Evolutionary conservation across 1,139 yeast genomes (phyloP), one percentile per base, ranked within the genome.

Genomic region (Protomyces arabidopsidicola): DNA sequence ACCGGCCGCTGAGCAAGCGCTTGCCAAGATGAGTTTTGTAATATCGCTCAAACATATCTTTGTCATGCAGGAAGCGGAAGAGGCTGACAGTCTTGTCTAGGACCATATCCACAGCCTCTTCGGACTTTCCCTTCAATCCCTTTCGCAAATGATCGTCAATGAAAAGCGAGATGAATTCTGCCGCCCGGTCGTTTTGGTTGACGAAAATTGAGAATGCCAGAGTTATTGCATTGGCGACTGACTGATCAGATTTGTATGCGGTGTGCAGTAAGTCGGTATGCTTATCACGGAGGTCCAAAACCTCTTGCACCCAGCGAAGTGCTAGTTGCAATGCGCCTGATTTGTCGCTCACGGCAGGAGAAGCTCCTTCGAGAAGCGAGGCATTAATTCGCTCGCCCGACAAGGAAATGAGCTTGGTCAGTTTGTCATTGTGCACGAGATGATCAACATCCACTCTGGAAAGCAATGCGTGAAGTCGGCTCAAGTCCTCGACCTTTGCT

Each of bases 21-120:
- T 89, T 90, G 0, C 98, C 97, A 68, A 93, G 80, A 75, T 90
- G 97, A 64, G 87, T 88, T 69, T 91, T 91, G 75, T 90, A 93
- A 68, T 87, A 86, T 39, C 83, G 85, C 73, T 90, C 96, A 75
- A 93, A 93, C 45, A 89, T 78, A 74, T 93, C 98, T 72, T 90
- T 91, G 70, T 93, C 97, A 63, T 83, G 80, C 51, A 93, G 80
- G 69, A 83, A 85, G 64, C 86, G 78, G 71, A 90, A 85, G 53
- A 93, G 79, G 6, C 70, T 63, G 24, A 74, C 66, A 0, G 70
- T 69, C 45, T 67, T 55, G 35, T 65, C 65, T 18, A 71, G 68
- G 10, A 69, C 70, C 2, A 64, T 68, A 20, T 68, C 71, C 4
- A 69, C 67, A 38, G 68, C 71, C 12, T 61, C 68, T 50, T 70